Percentiles rank a stretch among this genome's conserved stretches.
Conservation (phyloP, 129 eudicot species). For the Dittrichia graveolens region DNA sequence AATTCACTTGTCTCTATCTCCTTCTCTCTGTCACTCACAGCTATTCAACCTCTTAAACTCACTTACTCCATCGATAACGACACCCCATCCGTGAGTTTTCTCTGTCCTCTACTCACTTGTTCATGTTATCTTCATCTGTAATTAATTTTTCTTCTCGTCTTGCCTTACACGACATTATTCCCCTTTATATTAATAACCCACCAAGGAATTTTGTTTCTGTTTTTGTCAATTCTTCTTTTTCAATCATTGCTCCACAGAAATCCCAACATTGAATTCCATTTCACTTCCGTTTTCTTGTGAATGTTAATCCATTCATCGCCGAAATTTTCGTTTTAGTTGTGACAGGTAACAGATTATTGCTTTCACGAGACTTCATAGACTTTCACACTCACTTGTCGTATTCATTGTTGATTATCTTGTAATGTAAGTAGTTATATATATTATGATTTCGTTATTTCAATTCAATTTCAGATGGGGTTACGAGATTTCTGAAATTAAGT, state of each 20-base stretch:
- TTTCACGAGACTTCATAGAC: conserved; percentile 16
- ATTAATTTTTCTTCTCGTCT: not conserved
- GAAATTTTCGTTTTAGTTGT: not conserved
- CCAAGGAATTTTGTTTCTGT: conserved; percentile 3
- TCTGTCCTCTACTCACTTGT: conserved; percentile 17
- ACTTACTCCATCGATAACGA: conserved; percentile 25
- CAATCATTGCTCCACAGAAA: conserved; percentile 3
- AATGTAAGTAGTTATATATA: conserved; percentile 9
- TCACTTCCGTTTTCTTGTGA: not conserved
- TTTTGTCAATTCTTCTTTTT: not conserved
- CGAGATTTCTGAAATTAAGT: not conserved
- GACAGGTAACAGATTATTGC: not conserved
- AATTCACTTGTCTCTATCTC: not conserved
- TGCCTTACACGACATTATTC: conserved; percentile 32
- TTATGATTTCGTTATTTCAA: not conserved
- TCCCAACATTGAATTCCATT: too few species aligned
- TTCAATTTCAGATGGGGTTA: not conserved
- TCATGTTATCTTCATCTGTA: not conserved
- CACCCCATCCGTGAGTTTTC: conserved; percentile 39
- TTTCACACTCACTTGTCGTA: not conserved
- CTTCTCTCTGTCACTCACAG: not conserved
- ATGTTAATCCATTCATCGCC: too few species aligned
- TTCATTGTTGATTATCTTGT: not conserved
- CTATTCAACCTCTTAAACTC: conserved; percentile 4
- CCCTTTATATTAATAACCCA: not conserved